A percentile compares a stretch with the other conserved stretches of the same genome.
Conservation (phyloP, 768 basidiomycete species). For the Mycena epipterygia region DNA sequence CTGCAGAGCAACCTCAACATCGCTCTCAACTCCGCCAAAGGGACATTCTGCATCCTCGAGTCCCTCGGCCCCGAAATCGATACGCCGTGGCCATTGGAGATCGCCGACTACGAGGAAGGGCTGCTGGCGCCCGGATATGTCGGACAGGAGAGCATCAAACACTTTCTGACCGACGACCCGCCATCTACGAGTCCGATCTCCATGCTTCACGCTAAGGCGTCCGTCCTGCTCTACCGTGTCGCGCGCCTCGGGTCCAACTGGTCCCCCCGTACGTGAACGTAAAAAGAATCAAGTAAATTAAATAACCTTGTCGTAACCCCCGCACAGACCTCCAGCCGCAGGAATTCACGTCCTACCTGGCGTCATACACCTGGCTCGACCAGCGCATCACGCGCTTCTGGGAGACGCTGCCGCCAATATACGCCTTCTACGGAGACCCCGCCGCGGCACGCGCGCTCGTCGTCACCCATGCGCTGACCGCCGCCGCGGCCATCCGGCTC, state of each 20-base stretch:
- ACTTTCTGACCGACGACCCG: constrained; percentile 6
- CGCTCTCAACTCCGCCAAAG: neutral
- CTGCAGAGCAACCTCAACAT: constrained; percentile 26
- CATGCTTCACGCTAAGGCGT: constrained; percentile 26
- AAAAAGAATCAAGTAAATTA: no score
- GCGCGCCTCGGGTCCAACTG: neutral
- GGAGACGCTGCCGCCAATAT: constrained; percentile 28
- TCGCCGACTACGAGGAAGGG: constrained; percentile 19
- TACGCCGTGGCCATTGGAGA: constrained; percentile 38
- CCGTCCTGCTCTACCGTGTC: constrained; percentile 23
- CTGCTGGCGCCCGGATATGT: neutral
- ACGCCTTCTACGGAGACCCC: constrained; percentile 17
- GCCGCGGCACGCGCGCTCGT: constrained; percentile 14
- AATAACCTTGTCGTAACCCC: neutral
- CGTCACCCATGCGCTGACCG: constrained; percentile 30
- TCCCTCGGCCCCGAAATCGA: constrained; percentile 28
- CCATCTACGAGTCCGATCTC: neutral
- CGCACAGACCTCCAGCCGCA: constrained; percentile 2
- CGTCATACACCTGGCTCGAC: constrained; percentile 23
- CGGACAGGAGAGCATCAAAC: constrained; percentile 17
- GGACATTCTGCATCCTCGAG: constrained; percentile 28
- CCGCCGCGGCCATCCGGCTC: constrained; percentile 31
- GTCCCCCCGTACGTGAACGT: constrained; percentile 3
- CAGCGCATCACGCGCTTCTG: constrained; percentile 27
- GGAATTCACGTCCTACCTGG: constrained; percentile 1